Evolutionary conservation across 345 rosid species (phyloP), one percentile per base, ranked within the genome.

Genomic region (Eucalyptus pumila): DNA sequence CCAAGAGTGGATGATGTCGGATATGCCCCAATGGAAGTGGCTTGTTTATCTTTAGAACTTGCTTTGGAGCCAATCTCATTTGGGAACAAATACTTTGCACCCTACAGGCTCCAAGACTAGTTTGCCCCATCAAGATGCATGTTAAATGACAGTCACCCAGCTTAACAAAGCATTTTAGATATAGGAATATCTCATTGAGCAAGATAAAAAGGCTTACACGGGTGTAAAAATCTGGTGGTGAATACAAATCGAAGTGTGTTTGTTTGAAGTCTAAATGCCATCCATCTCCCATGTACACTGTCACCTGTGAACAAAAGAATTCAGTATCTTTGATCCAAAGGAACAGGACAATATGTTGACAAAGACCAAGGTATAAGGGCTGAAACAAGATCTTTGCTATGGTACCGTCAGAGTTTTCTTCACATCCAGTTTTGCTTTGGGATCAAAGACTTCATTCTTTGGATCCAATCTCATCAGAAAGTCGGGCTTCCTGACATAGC

Each of bases 141-240:
- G 83, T 76, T 40, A 76, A 76, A 76, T 76, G 47, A 76, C 80
- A 69, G 80, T 69, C 44, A 34, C 11, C 83, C 47, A 11, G 83
- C 83, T 76, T 11, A 37, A 76, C 83, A 76, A 76, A 76, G 27
- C 15, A 76, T 76, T n/a, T 65, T 65, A 65, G 40, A 65, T 14
- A 65, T 21, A 65, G 76, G 40, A 65, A 42, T 37, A 76, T 72
- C 83, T 76, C 83, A 37, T 40, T 40, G 24, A 76, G 30, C 27
- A 76, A 76, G 45, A 40, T 19, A 40, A 72, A 76, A 40, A 76
- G 45, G 83, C 93, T 93, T 94, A 93, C 99, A 91, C 93, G 93
- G 47, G 93, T 88, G 67, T 93, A 96, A 92, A 98, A 96, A 91
- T 98, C 98, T 2, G 99, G 99, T 15, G 99, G 98, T 32, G 99